Conservation (phyloP, 139 green algal species). For the Spirogloea muscicola region DNA sequence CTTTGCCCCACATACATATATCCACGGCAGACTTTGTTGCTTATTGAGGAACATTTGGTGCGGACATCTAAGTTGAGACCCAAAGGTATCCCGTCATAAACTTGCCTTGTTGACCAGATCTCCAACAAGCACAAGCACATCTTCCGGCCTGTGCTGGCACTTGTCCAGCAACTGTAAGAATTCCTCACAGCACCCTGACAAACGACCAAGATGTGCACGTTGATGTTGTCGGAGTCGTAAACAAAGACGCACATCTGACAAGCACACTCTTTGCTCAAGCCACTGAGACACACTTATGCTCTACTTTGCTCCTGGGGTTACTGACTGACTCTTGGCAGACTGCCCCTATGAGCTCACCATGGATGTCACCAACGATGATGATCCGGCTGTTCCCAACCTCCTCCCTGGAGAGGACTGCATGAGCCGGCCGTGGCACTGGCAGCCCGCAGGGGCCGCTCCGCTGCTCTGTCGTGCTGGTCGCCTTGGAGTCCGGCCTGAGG, state of each 20-base stretch:
- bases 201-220: neutral
- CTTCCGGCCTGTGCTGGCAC: constrained; percentile 27
- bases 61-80: too few species aligned
- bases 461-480: too few species aligned
- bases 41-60: too few species aligned
- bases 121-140: constrained; percentile 59
- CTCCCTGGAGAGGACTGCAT: neutral
- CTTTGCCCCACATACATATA: neutral
- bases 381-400: neutral
- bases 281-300: neutral
- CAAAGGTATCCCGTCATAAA: neutral
- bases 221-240: neutral
- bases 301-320: neutral
- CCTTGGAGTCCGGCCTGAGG: too few species aligned
- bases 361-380: neutral
- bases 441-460: too few species aligned
- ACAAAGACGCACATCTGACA: neutral
- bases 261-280: neutral
- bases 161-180: constrained; percentile 48
- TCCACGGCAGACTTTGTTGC: too few species aligned
- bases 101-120: constrained; percentile 63
- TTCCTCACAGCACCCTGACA: constrained; percentile 51
- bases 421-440: too few species aligned
- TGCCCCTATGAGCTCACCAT: neutral
- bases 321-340: neutral